These are phyloP conservation scores for Lophium mytilinum DNA, from an alignment of 495 filamentous ascomycete species.

Conservation along the genomic window DNA sequence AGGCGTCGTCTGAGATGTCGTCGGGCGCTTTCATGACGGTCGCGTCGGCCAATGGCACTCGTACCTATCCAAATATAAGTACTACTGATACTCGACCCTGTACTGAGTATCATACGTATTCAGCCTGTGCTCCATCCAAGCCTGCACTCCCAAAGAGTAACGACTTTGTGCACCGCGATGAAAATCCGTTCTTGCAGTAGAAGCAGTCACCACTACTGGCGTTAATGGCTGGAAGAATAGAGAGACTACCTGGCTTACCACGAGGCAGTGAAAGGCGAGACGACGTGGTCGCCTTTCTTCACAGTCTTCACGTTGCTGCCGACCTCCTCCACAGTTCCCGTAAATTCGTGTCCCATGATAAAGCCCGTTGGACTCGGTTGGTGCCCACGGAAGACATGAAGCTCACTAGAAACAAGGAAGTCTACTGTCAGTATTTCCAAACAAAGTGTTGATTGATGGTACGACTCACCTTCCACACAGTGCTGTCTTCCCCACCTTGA, in stretches of 20 bases:
- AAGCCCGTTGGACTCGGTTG: constrained; percentile 56
- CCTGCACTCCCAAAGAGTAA: constrained; percentile 64
- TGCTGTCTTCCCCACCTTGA: constrained; percentile 78
- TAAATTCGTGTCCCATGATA: constrained; percentile 80
- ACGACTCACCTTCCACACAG: constrained; percentile 75
- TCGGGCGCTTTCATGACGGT: constrained; percentile 70
- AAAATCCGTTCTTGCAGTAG: constrained; percentile 77
- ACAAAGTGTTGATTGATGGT: background rate
- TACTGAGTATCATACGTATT: constrained; percentile 49
- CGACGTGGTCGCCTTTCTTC: constrained; percentile 55
- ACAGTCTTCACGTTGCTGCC: constrained; percentile 63
- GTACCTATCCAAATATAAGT: constrained; percentile 41
- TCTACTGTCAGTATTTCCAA: background rate
- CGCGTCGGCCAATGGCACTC: constrained; percentile 76
- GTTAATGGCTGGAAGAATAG: background rate
- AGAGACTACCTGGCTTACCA: constrained; percentile 48
- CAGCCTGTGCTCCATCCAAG: constrained; percentile 83
- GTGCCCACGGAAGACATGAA: constrained; percentile 84
- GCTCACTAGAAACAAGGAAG: constrained; percentile 49
- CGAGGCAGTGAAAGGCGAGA: constrained; percentile 73
- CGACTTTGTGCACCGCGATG: constrained; percentile 71
- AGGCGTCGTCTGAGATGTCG: constrained; percentile 63
- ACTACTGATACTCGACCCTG: background rate
- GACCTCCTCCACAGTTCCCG: constrained; percentile 61
- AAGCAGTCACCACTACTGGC: constrained; percentile 64